Percentiles rank a stretch among this genome's conserved stretches.
Conservation (phyloP, 2,329 filamentous ascomycete species). For the Ramularia endophylla region DNA sequence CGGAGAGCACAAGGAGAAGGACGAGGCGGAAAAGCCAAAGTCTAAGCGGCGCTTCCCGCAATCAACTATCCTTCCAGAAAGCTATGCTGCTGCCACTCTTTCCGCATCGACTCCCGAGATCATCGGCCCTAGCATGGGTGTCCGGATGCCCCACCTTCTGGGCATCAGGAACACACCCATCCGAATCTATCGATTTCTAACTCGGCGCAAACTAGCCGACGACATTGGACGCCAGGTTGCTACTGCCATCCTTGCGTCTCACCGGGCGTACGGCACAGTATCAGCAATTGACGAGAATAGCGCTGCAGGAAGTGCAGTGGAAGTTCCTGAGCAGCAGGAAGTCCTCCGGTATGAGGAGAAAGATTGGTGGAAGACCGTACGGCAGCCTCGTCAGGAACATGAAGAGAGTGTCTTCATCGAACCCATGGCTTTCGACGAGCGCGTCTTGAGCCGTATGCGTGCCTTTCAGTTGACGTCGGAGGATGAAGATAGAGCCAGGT, state of each 20-base stretch:
- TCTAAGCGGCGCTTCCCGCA: conserved; percentile 54
- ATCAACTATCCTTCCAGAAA: conserved; percentile 66
- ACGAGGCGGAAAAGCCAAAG: conserved; percentile 39
- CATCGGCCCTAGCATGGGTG: conserved; percentile 65
- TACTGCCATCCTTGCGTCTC: conserved; percentile 64
- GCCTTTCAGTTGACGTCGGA: conserved; percentile 64
- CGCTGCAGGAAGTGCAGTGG: conserved; percentile 22
- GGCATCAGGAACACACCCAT: conserved; percentile 87
- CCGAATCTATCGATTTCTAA: conserved; percentile 82
- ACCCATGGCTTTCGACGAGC: conserved; percentile 63
- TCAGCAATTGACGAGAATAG: conserved; percentile 14
- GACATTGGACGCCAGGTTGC: conserved; percentile 82
- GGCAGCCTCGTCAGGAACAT: conserved; percentile 45
- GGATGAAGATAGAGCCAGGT: conserved; percentile 61
- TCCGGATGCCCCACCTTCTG: conserved; percentile 82
- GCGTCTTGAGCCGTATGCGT: conserved; percentile 74
- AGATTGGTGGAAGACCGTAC: conserved; percentile 79
- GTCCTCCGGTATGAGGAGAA: conserved; percentile 65
- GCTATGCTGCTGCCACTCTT: conserved; percentile 63
- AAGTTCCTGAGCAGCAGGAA: conserved; percentile 56
- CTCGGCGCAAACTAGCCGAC: conserved; percentile 77
- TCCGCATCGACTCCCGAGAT: conserved; percentile 61
- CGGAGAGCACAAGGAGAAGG: conserved; percentile 31
- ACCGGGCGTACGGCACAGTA: conserved; percentile 41
- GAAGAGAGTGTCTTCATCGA: conserved; percentile 65